Conservation (phyloP, 441 rosid species). For the Croton setiger region DNA sequence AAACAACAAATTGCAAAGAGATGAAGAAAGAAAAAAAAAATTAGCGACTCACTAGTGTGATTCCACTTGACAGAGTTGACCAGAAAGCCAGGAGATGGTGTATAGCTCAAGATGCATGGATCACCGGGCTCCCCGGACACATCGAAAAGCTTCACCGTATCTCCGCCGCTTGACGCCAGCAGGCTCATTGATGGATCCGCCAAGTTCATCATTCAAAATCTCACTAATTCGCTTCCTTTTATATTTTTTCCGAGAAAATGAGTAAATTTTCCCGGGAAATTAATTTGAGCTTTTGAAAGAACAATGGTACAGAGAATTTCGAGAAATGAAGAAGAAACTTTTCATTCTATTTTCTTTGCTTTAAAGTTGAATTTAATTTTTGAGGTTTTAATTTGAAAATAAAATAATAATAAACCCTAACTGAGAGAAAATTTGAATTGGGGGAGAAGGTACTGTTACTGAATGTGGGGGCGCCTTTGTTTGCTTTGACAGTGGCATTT, state of each 20-base stretch:
- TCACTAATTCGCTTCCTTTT: not conserved
- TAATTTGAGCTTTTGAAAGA: not conserved
- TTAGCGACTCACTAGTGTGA: slow-evolving; percentile 66
- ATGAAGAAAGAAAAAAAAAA: not conserved
- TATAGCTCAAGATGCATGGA: slow-evolving; percentile 71
- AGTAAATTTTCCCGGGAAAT: slow-evolving; percentile 11
- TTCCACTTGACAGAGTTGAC: slow-evolving; percentile 95
- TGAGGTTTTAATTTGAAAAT: not conserved
- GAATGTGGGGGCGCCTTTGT: slow-evolving; percentile 24
- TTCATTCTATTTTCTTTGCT: not conserved
- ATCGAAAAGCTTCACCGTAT: slow-evolving; percentile 85
- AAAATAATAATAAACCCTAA: slow-evolving; percentile 17
- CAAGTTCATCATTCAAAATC: slow-evolving; percentile 38
- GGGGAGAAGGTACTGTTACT: slow-evolving; percentile 1
- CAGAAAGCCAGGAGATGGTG: slow-evolving; percentile 61
- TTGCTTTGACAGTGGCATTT: slow-evolving; percentile 5
- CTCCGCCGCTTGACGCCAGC: slow-evolving; percentile 82
- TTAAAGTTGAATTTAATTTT: not conserved
- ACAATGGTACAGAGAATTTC: not conserved
- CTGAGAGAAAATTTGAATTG: slow-evolving; percentile 16
- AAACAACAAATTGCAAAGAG: not conserved
- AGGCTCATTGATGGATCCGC: slow-evolving; percentile 65
- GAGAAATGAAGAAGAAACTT: slow-evolving; percentile 14
- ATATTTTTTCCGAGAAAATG: slow-evolving; percentile 13
- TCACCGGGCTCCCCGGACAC: slow-evolving; percentile 67